Conservation (phyloP, 2,329 filamentous ascomycete species). For the Fusarium robinianum region DNA sequence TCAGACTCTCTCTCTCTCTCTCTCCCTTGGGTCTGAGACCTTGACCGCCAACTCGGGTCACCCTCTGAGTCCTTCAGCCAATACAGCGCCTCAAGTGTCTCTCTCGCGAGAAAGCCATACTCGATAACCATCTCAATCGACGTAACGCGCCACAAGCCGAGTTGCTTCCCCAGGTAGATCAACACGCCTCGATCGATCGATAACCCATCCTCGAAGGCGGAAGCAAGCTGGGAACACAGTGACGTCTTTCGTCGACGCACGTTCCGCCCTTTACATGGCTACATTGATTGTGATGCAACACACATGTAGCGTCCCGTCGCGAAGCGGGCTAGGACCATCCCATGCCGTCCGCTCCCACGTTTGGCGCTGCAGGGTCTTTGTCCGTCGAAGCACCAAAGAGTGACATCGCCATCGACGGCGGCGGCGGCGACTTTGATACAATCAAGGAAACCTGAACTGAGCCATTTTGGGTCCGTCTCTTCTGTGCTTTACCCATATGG, state of each 20-base stretch:
- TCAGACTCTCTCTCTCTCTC: constrained; percentile 1
- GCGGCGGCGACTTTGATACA: constrained; percentile 12
- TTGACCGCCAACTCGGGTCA: constrained; percentile 9
- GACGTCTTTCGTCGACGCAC: constrained; percentile 24
- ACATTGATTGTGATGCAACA: constrained; percentile 7
- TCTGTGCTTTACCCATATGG: neutral
- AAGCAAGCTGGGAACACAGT: too few species aligned
- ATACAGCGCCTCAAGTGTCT: constrained; percentile 11
- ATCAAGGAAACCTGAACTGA: too few species aligned
- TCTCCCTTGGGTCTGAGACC: constrained; percentile 1
- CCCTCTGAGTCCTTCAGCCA: constrained; percentile 10
- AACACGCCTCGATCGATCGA: constrained; percentile 3
- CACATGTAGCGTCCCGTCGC: constrained; percentile 23
- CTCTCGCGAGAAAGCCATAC: constrained; percentile 7
- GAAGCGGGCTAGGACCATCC: constrained; percentile 22
- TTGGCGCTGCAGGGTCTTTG: constrained; percentile 28
- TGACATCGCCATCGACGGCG: constrained; percentile 14
- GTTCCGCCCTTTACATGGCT: too few species aligned
- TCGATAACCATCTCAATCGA: constrained; percentile 6
- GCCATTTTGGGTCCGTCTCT: too few species aligned
- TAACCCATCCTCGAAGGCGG: constrained; percentile 11
- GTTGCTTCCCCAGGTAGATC: constrained; percentile 1
- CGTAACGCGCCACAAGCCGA: neutral
- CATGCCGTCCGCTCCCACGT: constrained; percentile 21
- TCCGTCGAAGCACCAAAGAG: constrained; percentile 4